Evolutionary conservation across 2,329 filamentous ascomycete species (phyloP), one percentile per base, ranked within the genome.

Genomic region (Fusarium neocosmosporiellum): DNA sequence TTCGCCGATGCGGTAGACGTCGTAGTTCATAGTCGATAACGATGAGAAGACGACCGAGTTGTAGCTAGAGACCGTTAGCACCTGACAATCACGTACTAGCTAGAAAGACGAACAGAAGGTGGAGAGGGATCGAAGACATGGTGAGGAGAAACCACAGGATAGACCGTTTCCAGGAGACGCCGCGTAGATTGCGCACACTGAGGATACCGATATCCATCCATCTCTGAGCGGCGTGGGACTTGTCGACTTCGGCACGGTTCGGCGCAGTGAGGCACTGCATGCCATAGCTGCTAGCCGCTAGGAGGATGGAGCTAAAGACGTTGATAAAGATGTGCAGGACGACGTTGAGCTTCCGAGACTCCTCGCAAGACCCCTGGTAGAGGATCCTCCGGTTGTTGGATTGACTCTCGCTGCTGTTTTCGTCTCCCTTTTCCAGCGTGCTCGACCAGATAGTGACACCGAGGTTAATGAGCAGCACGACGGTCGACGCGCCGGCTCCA

Each of bases 251-350:
- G 0, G 48, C 53, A 1, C 81, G 72, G 1, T 81, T 82, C 1
- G 81, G 82, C 0, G 80, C 79, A 5, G 75, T 76, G 4, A 80
- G 71, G 2, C 78, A 73, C 37, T 83, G 81, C 78, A 82, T 82
- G 39, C 78, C 79, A 39, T 81, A 83, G 66, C 82, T 83, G 27
- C 79, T 82, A 0, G 63, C 64, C 2, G 64, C 67, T 0, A 72
- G 53, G n/a, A 72, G 64, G 2, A 65, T 18, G 2, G 67, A 64
- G 36, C 70, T 70, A 18, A 67, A 27, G n/a, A 70, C n/a, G 18
- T 72, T 72, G 53, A 72, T 72, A 34, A 61, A 14, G 2, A 72
- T 22, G 46, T 72, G 70, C 8, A 72, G 36, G 2, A 41, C 7
- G 4, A 55, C 50, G 27, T 72, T 72, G 27, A 63, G 8, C 8